Evolutionary conservation across 768 basidiomycete species (phyloP).

Genomic region (Pleurotus djamor): DNA sequence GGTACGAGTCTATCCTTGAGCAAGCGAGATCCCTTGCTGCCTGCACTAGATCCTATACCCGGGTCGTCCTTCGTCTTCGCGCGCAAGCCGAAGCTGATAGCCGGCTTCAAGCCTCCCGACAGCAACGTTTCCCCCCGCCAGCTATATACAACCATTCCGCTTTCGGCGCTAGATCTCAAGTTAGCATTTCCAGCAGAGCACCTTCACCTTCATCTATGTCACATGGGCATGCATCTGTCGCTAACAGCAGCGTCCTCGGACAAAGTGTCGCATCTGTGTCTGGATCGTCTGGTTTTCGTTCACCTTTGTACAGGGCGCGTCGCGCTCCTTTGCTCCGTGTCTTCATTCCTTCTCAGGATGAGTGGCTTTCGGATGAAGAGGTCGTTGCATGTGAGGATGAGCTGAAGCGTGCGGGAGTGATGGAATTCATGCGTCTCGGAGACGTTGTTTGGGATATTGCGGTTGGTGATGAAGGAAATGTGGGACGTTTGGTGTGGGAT

Average conservation of each 20-base stretch:
- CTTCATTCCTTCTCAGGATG: conserved; percentile 84
- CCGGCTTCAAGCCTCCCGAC: conserved; percentile 17
- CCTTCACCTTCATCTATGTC: conserved; percentile 61
- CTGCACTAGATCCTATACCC: conserved; percentile 73
- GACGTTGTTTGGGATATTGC: conserved; percentile 89
- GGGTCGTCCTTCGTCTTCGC: conserved; percentile 76
- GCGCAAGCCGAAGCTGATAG: conserved; percentile 71
- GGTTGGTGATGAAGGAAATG: conserved; percentile 82
- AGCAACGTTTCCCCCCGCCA: conserved; percentile 14
- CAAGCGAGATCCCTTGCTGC: conserved; percentile 52
- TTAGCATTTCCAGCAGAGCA: conserved; percentile 57
- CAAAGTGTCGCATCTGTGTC: not conserved
- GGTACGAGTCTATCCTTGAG: conserved; percentile 35
- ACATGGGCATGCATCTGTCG: conserved; percentile 34
- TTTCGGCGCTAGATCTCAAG: conserved; percentile 23
- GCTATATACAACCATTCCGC: conserved; percentile 7
- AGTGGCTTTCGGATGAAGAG: conserved; percentile 82
- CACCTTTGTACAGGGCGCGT: conserved; percentile 66
- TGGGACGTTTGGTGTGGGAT: conserved; percentile 84
- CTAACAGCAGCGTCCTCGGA: conserved; percentile 14
- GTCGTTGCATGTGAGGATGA: conserved; percentile 84
- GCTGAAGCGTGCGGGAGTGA: conserved; percentile 65
- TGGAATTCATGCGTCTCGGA: conserved; percentile 62
- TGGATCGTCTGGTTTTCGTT: conserved; percentile 44
- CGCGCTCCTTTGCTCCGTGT: conserved; percentile 78